Evolutionary conservation across 441 rosid species (phyloP), one percentile per base, ranked within the genome.

Genomic region (Erodium moschatum): DNA sequence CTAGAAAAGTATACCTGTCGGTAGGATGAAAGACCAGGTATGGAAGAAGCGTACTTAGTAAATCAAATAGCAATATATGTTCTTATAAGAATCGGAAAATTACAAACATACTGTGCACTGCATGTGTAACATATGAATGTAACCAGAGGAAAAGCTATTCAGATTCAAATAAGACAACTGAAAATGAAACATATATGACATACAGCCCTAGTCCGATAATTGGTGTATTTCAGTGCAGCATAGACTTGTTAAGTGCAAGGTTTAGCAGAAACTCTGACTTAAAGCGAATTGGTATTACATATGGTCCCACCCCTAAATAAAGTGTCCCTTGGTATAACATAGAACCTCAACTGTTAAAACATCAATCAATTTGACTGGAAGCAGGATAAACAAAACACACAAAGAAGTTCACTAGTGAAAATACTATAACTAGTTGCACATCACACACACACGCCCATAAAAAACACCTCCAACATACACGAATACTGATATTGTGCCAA

Each of bases 1-100:
- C 88, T 80, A 94, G 82, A 81, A 88, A 94, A 77, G 82, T 91
- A 80, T 82, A 94, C 87, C 99, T 94, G 94, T 74, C 66, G 40
- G 62, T 67, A 76, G 73, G 56, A 72, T 38, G 56, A 80, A 29
- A 64, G 61, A 64, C 18, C 35, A 11, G 61, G 44, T 16, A 62
- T 13, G n/a, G 50, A 67, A 67, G 69, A 63, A 27, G 48, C 56
- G 29, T 33, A 48, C 58, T 21, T 29, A 44, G 56, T 19, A 20
- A 20, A 31, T 61, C 20, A 70, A 69, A 65, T 13, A 70, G 24
- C 48, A 61, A 54, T 8, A 27, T 40, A 68, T 33, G 50, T 44
- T 69, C 63, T 65, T 67, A 10, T 18, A n/a, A 50, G 56, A 71
- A 70, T 27, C 35, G 40, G 64, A 40, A 44, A 29, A 40, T 52